Evolutionary conservation across 768 basidiomycete species (phyloP), one percentile per base, ranked within the genome.

Genomic region (Suillus placidus): DNA sequence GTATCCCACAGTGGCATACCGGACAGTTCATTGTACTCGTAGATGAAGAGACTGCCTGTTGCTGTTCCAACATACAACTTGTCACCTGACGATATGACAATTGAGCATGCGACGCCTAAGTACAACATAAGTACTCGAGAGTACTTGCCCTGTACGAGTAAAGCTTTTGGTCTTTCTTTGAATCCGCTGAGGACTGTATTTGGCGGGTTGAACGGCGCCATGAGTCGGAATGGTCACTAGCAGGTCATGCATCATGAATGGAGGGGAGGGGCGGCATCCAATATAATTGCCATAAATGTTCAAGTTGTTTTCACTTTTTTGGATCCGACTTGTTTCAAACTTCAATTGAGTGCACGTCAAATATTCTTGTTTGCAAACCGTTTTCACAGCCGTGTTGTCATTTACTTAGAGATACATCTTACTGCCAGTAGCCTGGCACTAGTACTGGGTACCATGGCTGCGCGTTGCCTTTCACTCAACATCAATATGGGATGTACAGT

Each of bases 11-110:
- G 30, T 14, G 13, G 71, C 80, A 52, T 52, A 86, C 86, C 75
- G 56, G 69, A 45, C n/a, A 74, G 66, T 30, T 79, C n/a, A n/a
- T n/a, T n/a, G n/a, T n/a, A n/a, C n/a, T n/a, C n/a, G n/a, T n/a
- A n/a, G n/a, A n/a, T n/a, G 49, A 84, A 79, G 55, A 91, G 72
- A 64, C 73, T 87, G 34, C 89, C 89, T 0, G 77, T 80, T 6
- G 83, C 79, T 23, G 88, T 88, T 18, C 88, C 89, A 64, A 91
- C 70, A 70, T 89, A 93, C 26, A 92, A 72, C 68, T 81, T 80
- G 72, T 85, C 83, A 35, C 82, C 88, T 89, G 70, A 37, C 43
- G 26, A 32, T 18, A 47, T 16, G 1, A 16, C 12, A 10, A 32
- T 35, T 65, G 47, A 47, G 43, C n/a, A 56, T 47, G 60, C 60